phyloP scores from a whole-genome alignment of 441 rosid species.

The Euphorbia schlechtendalii region DNA sequence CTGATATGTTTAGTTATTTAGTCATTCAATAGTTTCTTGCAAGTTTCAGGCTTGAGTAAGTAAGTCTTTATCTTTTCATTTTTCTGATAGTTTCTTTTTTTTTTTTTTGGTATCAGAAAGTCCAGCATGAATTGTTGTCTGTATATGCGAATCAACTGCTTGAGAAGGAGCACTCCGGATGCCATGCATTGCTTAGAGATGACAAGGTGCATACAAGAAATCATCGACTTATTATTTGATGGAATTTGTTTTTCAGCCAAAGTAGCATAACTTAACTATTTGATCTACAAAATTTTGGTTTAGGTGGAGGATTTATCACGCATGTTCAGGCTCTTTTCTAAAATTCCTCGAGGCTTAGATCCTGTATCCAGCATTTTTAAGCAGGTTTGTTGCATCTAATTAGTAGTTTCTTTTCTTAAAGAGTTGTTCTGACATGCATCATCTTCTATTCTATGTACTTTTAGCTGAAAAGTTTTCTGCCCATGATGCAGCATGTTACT shows the following conservation, averaged over 20 bases:
- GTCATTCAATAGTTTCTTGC: neutral
- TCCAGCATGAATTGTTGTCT: constrained; percentile 72
- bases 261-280: neutral
- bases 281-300: constrained; percentile 16
- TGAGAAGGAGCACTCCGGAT: constrained; percentile 94
- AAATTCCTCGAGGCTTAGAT: constrained; percentile 69
- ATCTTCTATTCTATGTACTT: neutral
- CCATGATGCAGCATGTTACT: constrained; percentile 68
- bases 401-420: neutral
- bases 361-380: constrained; percentile 79
- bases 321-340: constrained; percentile 87
- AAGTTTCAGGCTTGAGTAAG: neutral
- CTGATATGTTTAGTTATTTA: neutral
- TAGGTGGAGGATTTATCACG: constrained; percentile 94
- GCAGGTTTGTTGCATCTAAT: constrained; percentile 45
- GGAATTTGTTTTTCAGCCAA: constrained; percentile 4
- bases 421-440: too few relatives aligned
- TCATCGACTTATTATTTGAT: too few relatives aligned
- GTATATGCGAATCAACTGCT: constrained; percentile 61
- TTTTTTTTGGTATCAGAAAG: constrained; percentile 64
- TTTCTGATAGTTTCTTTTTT: neutral
- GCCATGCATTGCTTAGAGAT: constrained; percentile 78
- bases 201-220: constrained; percentile 53
- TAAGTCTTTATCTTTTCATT: neutral
- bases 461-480: constrained; percentile 11